Evolutionary conservation across 352 stramenopile genomes (phyloP).

Genomic region (Pythium folliculosum): DNA sequence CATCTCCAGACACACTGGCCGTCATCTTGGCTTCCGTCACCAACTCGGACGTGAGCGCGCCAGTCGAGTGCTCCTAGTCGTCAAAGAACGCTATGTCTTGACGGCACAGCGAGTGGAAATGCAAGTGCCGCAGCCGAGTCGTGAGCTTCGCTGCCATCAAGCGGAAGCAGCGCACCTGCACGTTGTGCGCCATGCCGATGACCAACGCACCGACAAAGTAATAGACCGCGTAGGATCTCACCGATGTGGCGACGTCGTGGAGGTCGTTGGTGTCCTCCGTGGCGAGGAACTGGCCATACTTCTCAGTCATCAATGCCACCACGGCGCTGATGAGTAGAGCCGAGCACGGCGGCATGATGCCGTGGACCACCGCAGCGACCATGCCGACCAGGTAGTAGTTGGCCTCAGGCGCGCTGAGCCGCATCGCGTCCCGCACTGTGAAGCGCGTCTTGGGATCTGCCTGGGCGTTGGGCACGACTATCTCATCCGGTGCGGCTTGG

Average conservation of each 20-base stretch:
- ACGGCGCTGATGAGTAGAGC: neutral
- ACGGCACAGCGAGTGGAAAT: conserved; percentile 46
- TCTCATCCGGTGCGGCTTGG: neutral
- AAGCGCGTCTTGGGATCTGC: neutral
- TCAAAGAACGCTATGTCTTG: conserved; percentile 62
- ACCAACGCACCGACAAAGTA: conserved; percentile 33
- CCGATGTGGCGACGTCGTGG: no score
- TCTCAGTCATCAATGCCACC: no score
- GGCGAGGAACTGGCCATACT: no score
- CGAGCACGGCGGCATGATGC: neutral
- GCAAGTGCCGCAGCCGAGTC: conserved; percentile 40
- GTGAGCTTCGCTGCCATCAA: conserved; percentile 56
- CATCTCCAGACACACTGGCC: conserved; percentile 40
- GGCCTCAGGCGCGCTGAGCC: neutral
- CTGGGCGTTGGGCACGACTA: neutral
- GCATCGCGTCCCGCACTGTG: neutral
- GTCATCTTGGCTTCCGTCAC: conserved; percentile 49
- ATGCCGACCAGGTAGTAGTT: neutral
- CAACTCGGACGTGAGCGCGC: conserved; percentile 44
- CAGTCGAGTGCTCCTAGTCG: conserved; percentile 32
- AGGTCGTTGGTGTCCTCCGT: no score
- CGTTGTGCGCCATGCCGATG: conserved; percentile 6
- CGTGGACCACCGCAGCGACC: neutral
- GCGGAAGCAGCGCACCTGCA: conserved; percentile 45
- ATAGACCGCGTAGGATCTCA: no score